Evolutionary conservation across 2,329 filamentous ascomycete species (phyloP), one percentile per base, ranked within the genome.

Genomic region (Colletotrichum shisoi): DNA sequence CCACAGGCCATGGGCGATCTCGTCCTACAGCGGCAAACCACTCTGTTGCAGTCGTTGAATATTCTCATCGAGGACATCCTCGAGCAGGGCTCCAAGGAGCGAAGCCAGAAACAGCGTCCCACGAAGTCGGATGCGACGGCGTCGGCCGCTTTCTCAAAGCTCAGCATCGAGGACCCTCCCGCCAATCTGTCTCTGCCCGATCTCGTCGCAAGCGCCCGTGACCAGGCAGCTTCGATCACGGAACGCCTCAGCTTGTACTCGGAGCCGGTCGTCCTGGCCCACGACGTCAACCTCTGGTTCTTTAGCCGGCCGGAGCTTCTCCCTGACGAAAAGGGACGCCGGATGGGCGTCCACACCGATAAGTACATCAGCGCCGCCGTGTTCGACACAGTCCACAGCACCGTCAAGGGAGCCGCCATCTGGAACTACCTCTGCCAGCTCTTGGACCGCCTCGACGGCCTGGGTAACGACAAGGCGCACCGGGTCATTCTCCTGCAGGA

Each of bases 61-160:
- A 74, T 80, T n/a, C 70, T 81, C 1, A 71, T 84, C 4, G 78
- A 80, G 1, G 76, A 80, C 45, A 79, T 84, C 37, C 73, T 84
- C 1, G 75, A 81, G 0, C 67, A 73, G 44, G 78, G 76, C 3
- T 80, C 79, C 0, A 72, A 72, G 3, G 73, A 71, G 1, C 74
- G 75, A 31, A 68, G 63, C 13, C 61, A 70, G 31, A 71, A 67
- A 73, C 3, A 42, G n/a, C 19, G 8, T 8, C 31, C 19, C 0
- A 77, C 78, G 57, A 78, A 76, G 46, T 54, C 73, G 9, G 70
- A 72, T 13, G 72, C 78, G 3, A 71, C 71, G 1, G 72, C 73
- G 2, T 58, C 71, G 1, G 68, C 71, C 24, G 76, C 77, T 1
- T 57, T 80, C 0, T 74, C 76, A 1, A 77, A 76, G 13, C 73